Conservation (phyloP, 306 rosid species). For the apple (Malus domestica) region DNA sequence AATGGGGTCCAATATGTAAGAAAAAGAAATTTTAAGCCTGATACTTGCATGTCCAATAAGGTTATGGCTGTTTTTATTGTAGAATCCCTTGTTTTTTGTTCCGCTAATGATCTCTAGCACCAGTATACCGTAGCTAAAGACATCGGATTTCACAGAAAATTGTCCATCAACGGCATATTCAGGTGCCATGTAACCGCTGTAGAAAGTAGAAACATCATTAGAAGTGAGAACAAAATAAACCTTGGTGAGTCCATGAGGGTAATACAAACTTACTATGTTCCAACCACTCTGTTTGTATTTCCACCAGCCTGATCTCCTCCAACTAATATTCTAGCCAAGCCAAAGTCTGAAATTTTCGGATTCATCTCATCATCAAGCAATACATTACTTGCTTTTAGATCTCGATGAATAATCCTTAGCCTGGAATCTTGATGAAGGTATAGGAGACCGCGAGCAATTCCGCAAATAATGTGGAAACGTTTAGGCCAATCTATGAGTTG, state of each 20-base stretch:
- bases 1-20: not conserved
- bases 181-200: slow-evolving; percentile 59
- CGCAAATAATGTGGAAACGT: slow-evolving; percentile 16
- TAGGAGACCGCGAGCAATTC: slow-evolving; percentile 19
- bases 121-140: slow-evolving; percentile 51
- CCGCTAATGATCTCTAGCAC: slow-evolving; percentile 44
- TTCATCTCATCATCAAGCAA: too few relatives aligned
- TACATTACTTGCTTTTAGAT: too few relatives aligned
- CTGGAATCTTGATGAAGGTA: slow-evolving; percentile 27
- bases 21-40: not conserved
- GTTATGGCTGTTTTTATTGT: slow-evolving; percentile 22
- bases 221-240: not conserved
- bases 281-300: slow-evolving; percentile 53
- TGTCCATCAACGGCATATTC: slow-evolving; percentile 44
- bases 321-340: slow-evolving; percentile 40
- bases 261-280: slow-evolving; percentile 47
- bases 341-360: slow-evolving; percentile 61
- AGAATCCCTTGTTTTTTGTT: slow-evolving; percentile 32
- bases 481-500: slow-evolving; percentile 6
- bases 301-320: slow-evolving; percentile 44
- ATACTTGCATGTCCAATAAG: slow-evolving; percentile 52
- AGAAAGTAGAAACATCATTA: not conserved
- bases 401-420: slow-evolving; percentile 29
- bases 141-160: slow-evolving; percentile 48
- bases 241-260: too few relatives aligned